phyloP scores from a whole-genome alignment of 2,329 filamentous ascomycete genomes.

The Pezicula rhizophila region DNA sequence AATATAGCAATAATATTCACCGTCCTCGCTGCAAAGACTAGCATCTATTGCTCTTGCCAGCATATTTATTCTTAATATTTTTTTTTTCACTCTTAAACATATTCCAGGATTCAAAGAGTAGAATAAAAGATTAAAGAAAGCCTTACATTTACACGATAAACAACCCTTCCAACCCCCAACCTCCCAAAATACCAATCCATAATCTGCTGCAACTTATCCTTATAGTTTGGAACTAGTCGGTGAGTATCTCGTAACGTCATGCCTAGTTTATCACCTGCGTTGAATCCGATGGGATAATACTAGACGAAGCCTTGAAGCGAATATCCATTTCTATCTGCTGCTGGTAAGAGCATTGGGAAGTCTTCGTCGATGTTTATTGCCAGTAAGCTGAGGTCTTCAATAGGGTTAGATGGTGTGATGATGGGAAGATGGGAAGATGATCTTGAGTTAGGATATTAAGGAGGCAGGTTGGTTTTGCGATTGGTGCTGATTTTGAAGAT shows the following conservation, averaged over 20 bases:
- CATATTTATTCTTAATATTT: too few relatives aligned
- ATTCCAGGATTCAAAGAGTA: too few relatives aligned
- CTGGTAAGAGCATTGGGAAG: slow-evolving; percentile 49
- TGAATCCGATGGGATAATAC: slow-evolving; percentile 51
- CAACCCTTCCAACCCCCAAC: slow-evolving; percentile 43
- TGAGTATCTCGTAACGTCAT: slow-evolving; percentile 46
- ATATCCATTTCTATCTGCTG: slow-evolving; percentile 31
- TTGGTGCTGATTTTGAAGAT: slow-evolving; percentile 33
- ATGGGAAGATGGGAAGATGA: slow-evolving; percentile 35
- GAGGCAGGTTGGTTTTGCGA: slow-evolving; percentile 6
- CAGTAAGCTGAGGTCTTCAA: slow-evolving; percentile 38
- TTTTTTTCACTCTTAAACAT: too few relatives aligned
- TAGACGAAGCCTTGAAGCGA: slow-evolving; percentile 46
- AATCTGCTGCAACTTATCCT: slow-evolving; percentile 42
- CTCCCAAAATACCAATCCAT: slow-evolving; percentile 55
- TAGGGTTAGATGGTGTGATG: slow-evolving; percentile 22
- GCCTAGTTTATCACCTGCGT: slow-evolving; percentile 44
- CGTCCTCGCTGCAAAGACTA: slow-evolving; percentile 3
- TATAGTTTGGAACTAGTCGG: slow-evolving; percentile 48
- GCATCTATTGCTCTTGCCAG: slow-evolving; percentile 5
- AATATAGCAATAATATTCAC: slow-evolving; percentile 31
- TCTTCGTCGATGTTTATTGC: slow-evolving; percentile 49
- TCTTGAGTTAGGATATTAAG: slow-evolving; percentile 39
- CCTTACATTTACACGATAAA: slow-evolving; percentile 43
- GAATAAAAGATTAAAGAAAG: too few relatives aligned